Base-by-base conservation (phyloP, 2,329 filamentous ascomycete genomes). In the Nigrospora osmanthi region DNA sequence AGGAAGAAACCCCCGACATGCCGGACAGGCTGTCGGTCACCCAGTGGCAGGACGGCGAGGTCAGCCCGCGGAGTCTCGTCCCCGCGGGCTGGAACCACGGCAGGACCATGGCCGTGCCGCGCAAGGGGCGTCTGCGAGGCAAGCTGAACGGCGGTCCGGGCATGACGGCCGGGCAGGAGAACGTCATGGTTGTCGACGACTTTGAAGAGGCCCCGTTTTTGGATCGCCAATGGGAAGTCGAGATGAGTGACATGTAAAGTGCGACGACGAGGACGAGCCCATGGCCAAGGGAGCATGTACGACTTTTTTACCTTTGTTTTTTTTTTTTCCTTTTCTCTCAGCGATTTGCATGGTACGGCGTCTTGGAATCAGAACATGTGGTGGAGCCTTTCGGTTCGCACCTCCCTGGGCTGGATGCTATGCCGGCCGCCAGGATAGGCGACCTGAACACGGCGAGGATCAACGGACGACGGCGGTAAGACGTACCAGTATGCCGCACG, bases 131-230 rank as follows among this genome's bases (percentile, higher is more conserved):
- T 28, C 35, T 47, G 40, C 52, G 44, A 40, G 49, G 41, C 14
- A 56, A 55, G 42, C 34, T 44, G 14, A 37, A 45, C 40, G 54
- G 52, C 43, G 31, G 54, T 15, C 47, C 54, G 42, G 49, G 47
- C 46, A 10, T 36, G 43, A 19, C 40, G 11, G 33, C 58, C 5
- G 69, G 59, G 1, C 72, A 78, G 56, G 73, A 78, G 56, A 78
- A 76, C 50, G 41, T 58, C 11, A 62, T 64, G 50, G 60, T 60
- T 5, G 52, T 65, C 0, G 66, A 66, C 36, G 46, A 88, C 58
- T 88, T 88, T 59, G 81, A 76, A 46, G 85, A 89, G 47, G 84
- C 84, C 0, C 71, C 76, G 1, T 89, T 89, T 48, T 59, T 83
- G 43, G 77, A 80, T 45, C 68, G 61, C 2, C 49, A 40, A 12